Base-by-base conservation (phyloP, 225 moss, liverwort and hornwort species). In the Polytrichum formosum region DNA sequence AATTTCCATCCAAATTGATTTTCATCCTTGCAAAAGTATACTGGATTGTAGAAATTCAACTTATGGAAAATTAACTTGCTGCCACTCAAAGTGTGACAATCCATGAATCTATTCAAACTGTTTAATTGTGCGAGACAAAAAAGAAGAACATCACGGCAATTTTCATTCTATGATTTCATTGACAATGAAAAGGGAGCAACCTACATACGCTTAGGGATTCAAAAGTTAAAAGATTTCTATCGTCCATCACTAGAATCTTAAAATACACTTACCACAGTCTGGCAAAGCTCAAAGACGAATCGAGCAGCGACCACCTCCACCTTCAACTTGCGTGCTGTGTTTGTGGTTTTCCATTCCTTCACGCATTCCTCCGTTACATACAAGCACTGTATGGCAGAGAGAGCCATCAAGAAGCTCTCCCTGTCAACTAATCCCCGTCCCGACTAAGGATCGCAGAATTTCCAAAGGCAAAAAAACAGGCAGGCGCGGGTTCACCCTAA, bases 221-320 rank as follows among this genome's bases (percentile, higher is more conserved):
- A 70, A 56, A 55, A 55, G 13, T 10, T 23, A 21, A 61, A 33
- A 53, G 53, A 37, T n/a, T 46, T 22, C 59, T 59, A 22, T 21
- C 9, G 6, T 59, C 59, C 84, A 72, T 74, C n/a, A 59, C 59
- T 20, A 59, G 9, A 9, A 59, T 46, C 46, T 13, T 46, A 13
- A 46, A 4, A 2, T 46, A 4, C 46, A 46, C 46, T 46, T 76
- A 97, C 94, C 93, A 97, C 80, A 61, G 84, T 97, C 84, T 92
- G 93, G 73, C 90, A 97, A 55, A 97, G 92, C 84, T 97, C 97
- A 61, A 92, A 92, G 1, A 94, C 77, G 28, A 98, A 94, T 26
- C 94, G 86, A 31, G 85, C 82, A 53, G 91, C 70, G 35, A 80
- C 35, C 28, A 94, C 88, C 53, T 63, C 81, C 37, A 78, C 56